These are phyloP conservation scores for Cladophialophora bantiana DNA, from an alignment of 2,329 filamentous ascomycete genomes.

Conservation along the genomic window DNA sequence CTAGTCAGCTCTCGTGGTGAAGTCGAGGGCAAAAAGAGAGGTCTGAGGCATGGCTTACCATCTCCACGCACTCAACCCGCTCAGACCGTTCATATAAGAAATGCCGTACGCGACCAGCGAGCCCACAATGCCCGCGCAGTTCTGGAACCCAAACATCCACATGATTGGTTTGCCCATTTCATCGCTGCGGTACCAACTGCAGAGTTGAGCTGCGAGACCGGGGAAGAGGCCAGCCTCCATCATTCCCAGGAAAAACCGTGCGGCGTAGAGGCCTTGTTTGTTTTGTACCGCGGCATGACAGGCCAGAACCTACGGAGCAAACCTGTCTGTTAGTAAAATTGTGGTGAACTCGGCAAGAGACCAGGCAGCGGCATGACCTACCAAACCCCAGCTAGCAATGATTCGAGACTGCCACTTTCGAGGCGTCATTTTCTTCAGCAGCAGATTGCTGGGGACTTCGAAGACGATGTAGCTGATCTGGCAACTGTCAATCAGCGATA, in stretches of 20 bases:
- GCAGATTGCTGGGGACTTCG: slow-evolving; percentile 51
- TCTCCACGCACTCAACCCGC: slow-evolving; percentile 40
- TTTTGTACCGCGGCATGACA: slow-evolving; percentile 50
- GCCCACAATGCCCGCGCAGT: slow-evolving; percentile 48
- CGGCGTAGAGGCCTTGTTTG: slow-evolving; percentile 48
- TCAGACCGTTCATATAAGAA: slow-evolving; percentile 38
- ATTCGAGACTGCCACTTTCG: slow-evolving; percentile 49
- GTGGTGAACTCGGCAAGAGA: background rate
- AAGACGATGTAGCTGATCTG: slow-evolving; percentile 50
- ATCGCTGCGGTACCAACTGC: slow-evolving; percentile 57
- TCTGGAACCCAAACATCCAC: slow-evolving; percentile 54
- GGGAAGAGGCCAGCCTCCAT: slow-evolving; percentile 56
- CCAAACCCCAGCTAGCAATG: slow-evolving; percentile 48
- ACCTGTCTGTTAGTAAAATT: slow-evolving; percentile 9
- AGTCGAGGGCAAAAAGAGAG: background rate
- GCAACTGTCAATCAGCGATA: background rate
- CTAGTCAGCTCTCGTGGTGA: slow-evolving; percentile 15
- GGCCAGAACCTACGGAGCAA: slow-evolving; percentile 41
- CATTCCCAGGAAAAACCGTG: slow-evolving; percentile 52
- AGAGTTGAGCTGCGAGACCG: slow-evolving; percentile 52
- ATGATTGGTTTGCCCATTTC: slow-evolving; percentile 53
- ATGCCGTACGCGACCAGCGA: slow-evolving; percentile 44
- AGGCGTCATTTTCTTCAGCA: slow-evolving; percentile 49
- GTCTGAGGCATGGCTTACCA: slow-evolving; percentile 29
- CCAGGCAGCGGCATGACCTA: slow-evolving; percentile 7